Evolutionary conservation across 306 rosid species (phyloP).

Genomic region (Ziziphus jujuba): DNA sequence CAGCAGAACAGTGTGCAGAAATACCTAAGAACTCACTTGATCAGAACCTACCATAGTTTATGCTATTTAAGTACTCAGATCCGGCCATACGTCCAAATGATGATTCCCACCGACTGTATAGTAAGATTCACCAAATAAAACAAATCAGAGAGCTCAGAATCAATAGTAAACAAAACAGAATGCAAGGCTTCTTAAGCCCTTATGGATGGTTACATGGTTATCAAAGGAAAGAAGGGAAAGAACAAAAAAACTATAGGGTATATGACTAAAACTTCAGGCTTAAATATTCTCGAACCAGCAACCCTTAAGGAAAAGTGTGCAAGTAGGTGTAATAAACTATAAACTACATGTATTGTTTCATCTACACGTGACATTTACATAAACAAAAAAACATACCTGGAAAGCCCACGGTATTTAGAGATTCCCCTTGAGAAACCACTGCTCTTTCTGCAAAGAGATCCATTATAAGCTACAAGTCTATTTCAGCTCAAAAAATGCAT

Average conservation of each 20-base stretch:
- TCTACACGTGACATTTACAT: not conserved
- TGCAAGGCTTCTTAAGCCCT: too few relatives aligned
- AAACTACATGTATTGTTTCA: not conserved
- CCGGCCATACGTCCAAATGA: conserved; percentile 81
- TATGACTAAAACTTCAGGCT: not conserved
- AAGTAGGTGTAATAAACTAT: not conserved
- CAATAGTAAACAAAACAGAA: conserved; percentile 23
- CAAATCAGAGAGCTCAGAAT: conserved; percentile 25
- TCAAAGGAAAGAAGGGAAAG: not conserved
- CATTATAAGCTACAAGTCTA: conserved; percentile 28
- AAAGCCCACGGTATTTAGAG: conserved; percentile 87
- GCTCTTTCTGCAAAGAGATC: conserved; percentile 81
- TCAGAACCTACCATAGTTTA: conserved; percentile 65
- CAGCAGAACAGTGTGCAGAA: not conserved
- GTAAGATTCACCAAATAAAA: conserved; percentile 33
- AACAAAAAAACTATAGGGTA: not conserved
- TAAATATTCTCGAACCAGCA: conserved; percentile 2
- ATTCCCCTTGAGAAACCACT: conserved; percentile 98
- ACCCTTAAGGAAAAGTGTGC: not conserved
- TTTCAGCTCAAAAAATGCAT: conserved; percentile 19
- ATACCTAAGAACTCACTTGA: conserved; percentile 22
- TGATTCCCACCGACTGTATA: conserved; percentile 83
- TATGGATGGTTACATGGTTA: not conserved
- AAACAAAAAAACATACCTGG: conserved; percentile 57
- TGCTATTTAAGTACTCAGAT: conserved; percentile 74